Base-by-base conservation (phyloP, 108 stramenopile species). In the Aurantiochytrium sp. region DNA sequence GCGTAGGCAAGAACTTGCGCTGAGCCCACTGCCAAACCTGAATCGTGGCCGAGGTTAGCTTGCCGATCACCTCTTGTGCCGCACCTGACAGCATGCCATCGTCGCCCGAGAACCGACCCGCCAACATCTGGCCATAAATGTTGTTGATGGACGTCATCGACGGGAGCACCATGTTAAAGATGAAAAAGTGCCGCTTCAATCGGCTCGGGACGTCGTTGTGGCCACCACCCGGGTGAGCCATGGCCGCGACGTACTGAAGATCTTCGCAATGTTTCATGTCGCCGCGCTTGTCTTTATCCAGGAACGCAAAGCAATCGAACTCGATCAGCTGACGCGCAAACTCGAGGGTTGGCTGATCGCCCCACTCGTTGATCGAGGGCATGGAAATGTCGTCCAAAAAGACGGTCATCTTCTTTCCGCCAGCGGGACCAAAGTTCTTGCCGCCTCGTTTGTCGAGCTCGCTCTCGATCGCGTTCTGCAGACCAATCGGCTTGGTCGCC, bases 321-420 rank as follows among this genome's bases (percentile, higher is more conserved):
- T 97, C 97, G 51, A 97, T 91, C 8, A 95, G 89, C n/a, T 96
- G 91, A 49, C 97, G 95, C 87, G 96, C 94, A 73, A 97, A 88
- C 91, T 97, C 97, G 14, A 96, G 89, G 10, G 96, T 96, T 47
- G 97, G 96, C 91, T 97, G 97, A 89, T 97, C 97, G 29, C 96
- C 96, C 97, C 97, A 97, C 58, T 93, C 93, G 90, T 97, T 97
- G 60, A 97, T 96, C 90, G 96, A 96, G 5, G 96, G 97, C 97
- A 97, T 97, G 42, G 93, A 94, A 12, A 97, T 72, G 87, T 97
- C 97, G 91, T 97, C 97, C 72, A 97, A 94, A 92, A 97, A 96
- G 58, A 97, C 94, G 42, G 96, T 97, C 97, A 97, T 97, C 88
- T 94, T 95, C 92, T 97, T 96, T 18, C 96, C 96, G 58, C 96